These are phyloP conservation scores for Aspergillus ustus DNA, from an alignment of 2,329 filamentous ascomycete genomes.

Conservation along the genomic window DNA sequence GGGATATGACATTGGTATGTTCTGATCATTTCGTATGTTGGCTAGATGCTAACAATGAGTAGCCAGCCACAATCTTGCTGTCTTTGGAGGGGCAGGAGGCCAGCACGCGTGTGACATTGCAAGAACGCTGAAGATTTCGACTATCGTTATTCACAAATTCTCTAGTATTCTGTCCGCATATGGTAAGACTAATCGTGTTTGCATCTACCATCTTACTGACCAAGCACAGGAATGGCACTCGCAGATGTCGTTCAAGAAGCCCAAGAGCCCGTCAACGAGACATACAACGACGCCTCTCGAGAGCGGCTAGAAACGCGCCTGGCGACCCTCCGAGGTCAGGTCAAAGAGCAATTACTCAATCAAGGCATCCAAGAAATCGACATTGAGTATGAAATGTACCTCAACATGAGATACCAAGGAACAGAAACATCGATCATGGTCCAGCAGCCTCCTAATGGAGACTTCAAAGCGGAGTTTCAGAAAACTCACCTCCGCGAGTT, in stretches of 20 bases:
- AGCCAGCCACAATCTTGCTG: slow-evolving; percentile 82
- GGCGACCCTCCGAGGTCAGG: slow-evolving; percentile 65
- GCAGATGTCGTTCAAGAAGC: slow-evolving; percentile 92
- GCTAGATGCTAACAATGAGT: not conserved
- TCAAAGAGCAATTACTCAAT: slow-evolving; percentile 63
- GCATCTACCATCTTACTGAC: not conserved
- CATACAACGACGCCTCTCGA: slow-evolving; percentile 26
- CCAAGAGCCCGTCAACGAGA: slow-evolving; percentile 55
- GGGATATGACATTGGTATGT: slow-evolving; percentile 75
- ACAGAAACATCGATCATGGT: slow-evolving; percentile 57
- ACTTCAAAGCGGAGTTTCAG: slow-evolving; percentile 81
- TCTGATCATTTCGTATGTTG: not conserved
- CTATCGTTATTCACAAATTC: slow-evolving; percentile 86
- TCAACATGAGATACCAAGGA: slow-evolving; percentile 57
- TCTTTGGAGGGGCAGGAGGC: slow-evolving; percentile 89
- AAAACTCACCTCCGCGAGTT: slow-evolving; percentile 90
- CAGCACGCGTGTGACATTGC: slow-evolving; percentile 93
- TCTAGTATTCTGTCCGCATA: slow-evolving; percentile 92
- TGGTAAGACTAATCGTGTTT: slow-evolving; percentile 48
- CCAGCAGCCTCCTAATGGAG: slow-evolving; percentile 69
- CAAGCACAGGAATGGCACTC: slow-evolving; percentile 67
- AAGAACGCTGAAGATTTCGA: slow-evolving; percentile 78
- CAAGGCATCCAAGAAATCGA: slow-evolving; percentile 24
- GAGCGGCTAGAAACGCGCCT: slow-evolving; percentile 58
- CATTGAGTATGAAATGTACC: slow-evolving; percentile 48